Base-by-base conservation (phyloP, 1,284 basidiomycete species). In the Ustilago xerochloae region DNA sequence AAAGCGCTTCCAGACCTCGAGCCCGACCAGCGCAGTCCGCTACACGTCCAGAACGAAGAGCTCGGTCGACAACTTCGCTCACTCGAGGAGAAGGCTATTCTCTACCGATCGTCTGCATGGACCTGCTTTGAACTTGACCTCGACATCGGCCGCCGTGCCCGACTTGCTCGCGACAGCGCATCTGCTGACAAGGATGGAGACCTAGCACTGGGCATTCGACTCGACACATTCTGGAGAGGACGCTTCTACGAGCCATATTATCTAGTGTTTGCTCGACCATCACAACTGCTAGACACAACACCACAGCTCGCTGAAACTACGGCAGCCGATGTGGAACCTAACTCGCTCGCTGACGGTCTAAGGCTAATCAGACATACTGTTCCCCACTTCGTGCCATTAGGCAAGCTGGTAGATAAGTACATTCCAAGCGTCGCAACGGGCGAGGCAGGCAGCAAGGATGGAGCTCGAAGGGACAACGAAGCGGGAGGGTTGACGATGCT, bases 101-200 rank as follows among this genome's bases (percentile, higher is more conserved):
- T 77, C 36, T 77, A 77, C 39, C 58, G 77, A 12, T 63, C 69
- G 6, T 28, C 66, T 15, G 77, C 71, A 28, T 77, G 74, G 75
- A 78, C 77, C 0, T 70, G 70, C 18, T 78, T 78, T 48, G 77
- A 78, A 30, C 57, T 78, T 24, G 77, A 78, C 30, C 66, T 78
- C 8, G 75, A 78, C 33, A 68, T 78, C 18, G 77, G 77, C 9
- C 53, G 74, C 16, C 64, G 77, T 20, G 73, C 68, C n/a, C 58
- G 77, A 28, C 46, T 35, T 12, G 46, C 58, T 9, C 52, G 77
- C 10, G 65, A 46, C 30, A 13, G 39, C 3, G 41, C 28, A 15
- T 61, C 64, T 4, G 63, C 57, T 8, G 58, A 64, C 22, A 68
- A 69, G 46, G 64, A 62, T 15, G 63, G 62, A 15, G 66, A 66